phyloP scores from a whole-genome alignment of 805 yeast species.

The Wickerhamomyces canadensis region DNA sequence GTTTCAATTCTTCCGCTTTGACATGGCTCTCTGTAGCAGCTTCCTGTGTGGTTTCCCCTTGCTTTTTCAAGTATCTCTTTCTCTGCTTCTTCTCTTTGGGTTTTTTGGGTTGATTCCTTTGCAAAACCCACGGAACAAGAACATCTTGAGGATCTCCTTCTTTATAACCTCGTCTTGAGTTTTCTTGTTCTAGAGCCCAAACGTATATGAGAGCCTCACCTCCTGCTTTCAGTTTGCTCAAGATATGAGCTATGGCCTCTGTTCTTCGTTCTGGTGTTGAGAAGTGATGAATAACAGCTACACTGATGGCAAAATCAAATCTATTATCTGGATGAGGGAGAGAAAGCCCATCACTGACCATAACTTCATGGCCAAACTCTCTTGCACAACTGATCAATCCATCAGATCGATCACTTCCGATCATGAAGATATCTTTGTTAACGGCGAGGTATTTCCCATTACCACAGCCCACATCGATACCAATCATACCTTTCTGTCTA shows the following conservation, averaged over 20 bases:
- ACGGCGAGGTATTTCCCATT: slow-evolving; percentile 86
- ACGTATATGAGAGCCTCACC: slow-evolving; percentile 83
- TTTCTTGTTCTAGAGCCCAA: slow-evolving; percentile 94
- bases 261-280: slow-evolving; percentile 77
- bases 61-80: slow-evolving; percentile 7
- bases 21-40: slow-evolving; percentile 9
- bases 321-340: slow-evolving; percentile 47
- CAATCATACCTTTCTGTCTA: slow-evolving; percentile 53
- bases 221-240: slow-evolving; percentile 48
- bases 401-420: slow-evolving; percentile 72
- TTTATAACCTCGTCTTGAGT: slow-evolving; percentile 83
- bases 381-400: slow-evolving; percentile 65
- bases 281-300: slow-evolving; percentile 95
- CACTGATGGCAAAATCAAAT: slow-evolving; percentile 82
- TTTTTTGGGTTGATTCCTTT: slow-evolving; percentile 38
- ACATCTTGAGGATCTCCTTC: slow-evolving; percentile 92
- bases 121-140: slow-evolving; percentile 91
- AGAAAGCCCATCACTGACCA: slow-evolving; percentile 76
- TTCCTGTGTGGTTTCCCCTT: background rate
- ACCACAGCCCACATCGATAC: slow-evolving; percentile 95
- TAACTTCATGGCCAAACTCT: slow-evolving; percentile 43
- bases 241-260: slow-evolving; percentile 65
- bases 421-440: slow-evolving; percentile 58
- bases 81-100: slow-evolving; percentile 25
- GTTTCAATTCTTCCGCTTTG: slow-evolving; percentile 3